Percentiles rank a stretch among this genome's conserved stretches.
Conservation (phyloP, 106 monocot species). For the Platanthera zijinensis region DNA sequence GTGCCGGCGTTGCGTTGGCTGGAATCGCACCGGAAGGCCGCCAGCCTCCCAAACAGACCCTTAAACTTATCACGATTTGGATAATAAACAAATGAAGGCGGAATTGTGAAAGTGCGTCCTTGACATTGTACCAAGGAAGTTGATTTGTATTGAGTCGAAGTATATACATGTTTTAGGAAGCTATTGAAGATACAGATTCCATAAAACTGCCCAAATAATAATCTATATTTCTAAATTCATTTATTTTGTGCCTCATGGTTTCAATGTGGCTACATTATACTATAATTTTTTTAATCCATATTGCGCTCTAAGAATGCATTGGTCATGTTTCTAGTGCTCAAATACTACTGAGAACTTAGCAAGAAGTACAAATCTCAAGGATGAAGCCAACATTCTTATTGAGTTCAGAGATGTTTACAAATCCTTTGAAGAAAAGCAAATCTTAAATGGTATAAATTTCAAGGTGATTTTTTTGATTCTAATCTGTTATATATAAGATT, state of each 20-base stretch:
- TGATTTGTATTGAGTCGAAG: not conserved
- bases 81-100: not conserved
- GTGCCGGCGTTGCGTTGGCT: no score
- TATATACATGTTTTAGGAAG: not conserved
- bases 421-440: conserved; percentile 83
- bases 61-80: not conserved
- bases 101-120: not conserved
- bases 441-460: conserved; percentile 81
- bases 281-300: not conserved
- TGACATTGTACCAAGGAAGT: not conserved
- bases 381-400: conserved; percentile 55
- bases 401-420: conserved; percentile 92
- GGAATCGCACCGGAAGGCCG: no score
- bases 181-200: not conserved
- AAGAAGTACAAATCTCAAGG: conserved; percentile 11
- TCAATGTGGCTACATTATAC: not conserved
- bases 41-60: no score
- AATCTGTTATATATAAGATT: not conserved
- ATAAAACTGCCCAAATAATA: not conserved
- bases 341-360: conserved; percentile 25
- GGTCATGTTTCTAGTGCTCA: conserved; percentile 26
- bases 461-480: conserved; percentile 45
- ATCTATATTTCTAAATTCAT: not conserved
- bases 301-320: not conserved
- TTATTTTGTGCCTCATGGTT: not conserved